Percentiles rank a stretch among this genome's conserved stretches.
These are phyloP conservation scores for Aspergillus ustus DNA, from an alignment of 2,329 filamentous ascomycete genomes.

Conservation along the genomic window DNA sequence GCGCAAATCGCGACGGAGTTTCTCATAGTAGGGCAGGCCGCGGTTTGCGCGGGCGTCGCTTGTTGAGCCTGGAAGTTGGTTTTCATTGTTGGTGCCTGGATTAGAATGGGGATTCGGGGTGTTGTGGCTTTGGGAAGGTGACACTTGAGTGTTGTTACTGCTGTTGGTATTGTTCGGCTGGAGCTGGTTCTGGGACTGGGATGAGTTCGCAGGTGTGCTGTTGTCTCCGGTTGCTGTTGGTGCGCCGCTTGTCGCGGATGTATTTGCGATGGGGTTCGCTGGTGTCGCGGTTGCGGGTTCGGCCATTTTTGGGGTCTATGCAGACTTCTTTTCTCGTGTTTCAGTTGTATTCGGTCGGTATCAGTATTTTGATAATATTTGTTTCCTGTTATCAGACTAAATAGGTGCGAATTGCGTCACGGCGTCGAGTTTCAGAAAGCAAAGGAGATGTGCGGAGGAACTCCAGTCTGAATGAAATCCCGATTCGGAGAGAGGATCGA, in stretches of 20 bases:
- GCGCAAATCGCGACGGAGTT: slow-evolving; percentile 68
- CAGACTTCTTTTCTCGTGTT: neutral
- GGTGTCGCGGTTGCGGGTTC: slow-evolving; percentile 42
- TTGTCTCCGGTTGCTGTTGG: neutral
- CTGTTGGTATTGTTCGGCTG: neutral
- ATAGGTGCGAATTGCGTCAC: neutral
- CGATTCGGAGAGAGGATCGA: slow-evolving; percentile 15
- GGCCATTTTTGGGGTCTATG: slow-evolving; percentile 36
- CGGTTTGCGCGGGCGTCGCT: slow-evolving; percentile 39
- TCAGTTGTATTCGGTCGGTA: neutral
- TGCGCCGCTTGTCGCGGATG: neutral
- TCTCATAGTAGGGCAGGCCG: slow-evolving; percentile 71
- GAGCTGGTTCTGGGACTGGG: neutral
- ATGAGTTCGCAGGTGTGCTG: neutral
- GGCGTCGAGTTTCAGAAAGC: neutral
- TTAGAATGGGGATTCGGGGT: slow-evolving; percentile 22
- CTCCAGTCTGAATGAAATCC: slow-evolving; percentile 4
- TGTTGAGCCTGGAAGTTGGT: slow-evolving; percentile 19
- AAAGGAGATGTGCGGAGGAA: neutral
- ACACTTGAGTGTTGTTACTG: slow-evolving; percentile 18
- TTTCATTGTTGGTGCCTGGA: slow-evolving; percentile 22
- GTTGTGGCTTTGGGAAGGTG: slow-evolving; percentile 17
- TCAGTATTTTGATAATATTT: neutral
- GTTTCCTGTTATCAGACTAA: neutral
- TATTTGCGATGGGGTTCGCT: slow-evolving; percentile 22